Percentiles rank a stretch among this genome's conserved stretches.
These are phyloP conservation scores for Gossypium gossypioides DNA, from an alignment of 441 rosid species.

Conservation along the genomic window DNA sequence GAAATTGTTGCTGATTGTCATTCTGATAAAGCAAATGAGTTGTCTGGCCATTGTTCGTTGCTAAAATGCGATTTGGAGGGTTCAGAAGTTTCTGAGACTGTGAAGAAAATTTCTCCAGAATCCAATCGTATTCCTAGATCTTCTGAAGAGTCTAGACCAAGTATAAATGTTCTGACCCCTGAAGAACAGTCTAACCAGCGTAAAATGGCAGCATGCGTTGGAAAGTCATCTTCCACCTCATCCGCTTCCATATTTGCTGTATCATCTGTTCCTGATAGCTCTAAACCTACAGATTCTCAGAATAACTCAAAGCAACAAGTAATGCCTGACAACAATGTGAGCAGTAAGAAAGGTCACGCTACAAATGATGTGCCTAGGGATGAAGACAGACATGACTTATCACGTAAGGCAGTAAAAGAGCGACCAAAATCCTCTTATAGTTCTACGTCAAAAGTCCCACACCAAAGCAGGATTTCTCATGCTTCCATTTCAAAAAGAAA, in stretches of 20 bases:
- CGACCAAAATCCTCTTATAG: slow-evolving; percentile 28
- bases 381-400: slow-evolving; percentile 30
- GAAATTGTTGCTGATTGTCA: slow-evolving; percentile 31
- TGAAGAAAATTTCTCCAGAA: slow-evolving; percentile 31
- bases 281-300: slow-evolving; percentile 35
- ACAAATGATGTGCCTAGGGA: slow-evolving; percentile 30
- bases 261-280: slow-evolving; percentile 31
- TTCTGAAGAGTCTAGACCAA: slow-evolving; percentile 32
- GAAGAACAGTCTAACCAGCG: slow-evolving; percentile 27
- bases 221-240: slow-evolving; percentile 35
- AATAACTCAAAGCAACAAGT: slow-evolving; percentile 30
- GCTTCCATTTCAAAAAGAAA: slow-evolving; percentile 36
- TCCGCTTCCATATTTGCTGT: slow-evolving; percentile 24
- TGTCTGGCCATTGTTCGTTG: slow-evolving; percentile 17
- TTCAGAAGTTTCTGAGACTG: slow-evolving; percentile 21
- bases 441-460: slow-evolving; percentile 30
- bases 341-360: slow-evolving; percentile 36
- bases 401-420: slow-evolving; percentile 37
- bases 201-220: slow-evolving; percentile 33
- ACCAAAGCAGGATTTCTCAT: slow-evolving; percentile 41
- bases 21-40: slow-evolving; percentile 26
- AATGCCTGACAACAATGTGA: slow-evolving; percentile 26
- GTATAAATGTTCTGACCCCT: slow-evolving; percentile 24
- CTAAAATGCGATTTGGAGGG: slow-evolving; percentile 29
- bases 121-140: slow-evolving; percentile 27